Percentiles rank a stretch among this genome's conserved stretches.
Conservation (phyloP, 768 basidiomycete genomes). For the Tulasnella sp. region DNA sequence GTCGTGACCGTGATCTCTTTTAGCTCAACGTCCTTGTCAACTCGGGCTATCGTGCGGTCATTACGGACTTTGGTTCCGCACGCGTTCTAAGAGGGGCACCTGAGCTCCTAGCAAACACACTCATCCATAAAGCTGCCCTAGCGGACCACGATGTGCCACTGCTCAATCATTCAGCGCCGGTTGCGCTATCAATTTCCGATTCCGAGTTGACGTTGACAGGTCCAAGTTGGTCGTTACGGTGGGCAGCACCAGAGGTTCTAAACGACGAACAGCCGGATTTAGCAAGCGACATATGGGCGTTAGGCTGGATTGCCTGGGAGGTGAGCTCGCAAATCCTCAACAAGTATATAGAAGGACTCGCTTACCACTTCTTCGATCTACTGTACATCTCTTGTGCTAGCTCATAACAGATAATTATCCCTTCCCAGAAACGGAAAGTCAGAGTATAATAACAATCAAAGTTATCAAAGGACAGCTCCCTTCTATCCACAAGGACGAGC, state of each 20-base stretch:
- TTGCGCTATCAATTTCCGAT: not conserved
- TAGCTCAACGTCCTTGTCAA: not conserved
- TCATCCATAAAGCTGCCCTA: not conserved
- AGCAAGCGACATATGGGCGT: not conserved
- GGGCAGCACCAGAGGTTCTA: not conserved
- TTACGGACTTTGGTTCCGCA: conserved; percentile 8
- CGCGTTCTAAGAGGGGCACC: not conserved
- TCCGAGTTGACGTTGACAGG: not conserved
- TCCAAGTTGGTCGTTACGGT: not conserved
- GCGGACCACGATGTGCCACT: not conserved
- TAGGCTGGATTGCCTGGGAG: not conserved
- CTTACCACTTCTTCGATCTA: no score
- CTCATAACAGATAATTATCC: not conserved
- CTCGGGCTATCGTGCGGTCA: not conserved
- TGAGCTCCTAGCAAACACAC: not conserved
- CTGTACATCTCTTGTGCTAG: not conserved
- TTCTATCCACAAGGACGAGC: not conserved
- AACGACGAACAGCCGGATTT: not conserved
- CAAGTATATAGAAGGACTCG: not conserved
- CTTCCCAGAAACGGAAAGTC: not conserved
- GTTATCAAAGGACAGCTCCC: not conserved
- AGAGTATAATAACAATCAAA: not conserved
- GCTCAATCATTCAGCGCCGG: not conserved
- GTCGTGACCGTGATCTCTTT: not conserved
- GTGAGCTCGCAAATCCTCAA: not conserved